phyloP scores from a whole-genome alignment of 2,329 filamentous ascomycete species.

The Sclerotiophoma versabilis region DNA sequence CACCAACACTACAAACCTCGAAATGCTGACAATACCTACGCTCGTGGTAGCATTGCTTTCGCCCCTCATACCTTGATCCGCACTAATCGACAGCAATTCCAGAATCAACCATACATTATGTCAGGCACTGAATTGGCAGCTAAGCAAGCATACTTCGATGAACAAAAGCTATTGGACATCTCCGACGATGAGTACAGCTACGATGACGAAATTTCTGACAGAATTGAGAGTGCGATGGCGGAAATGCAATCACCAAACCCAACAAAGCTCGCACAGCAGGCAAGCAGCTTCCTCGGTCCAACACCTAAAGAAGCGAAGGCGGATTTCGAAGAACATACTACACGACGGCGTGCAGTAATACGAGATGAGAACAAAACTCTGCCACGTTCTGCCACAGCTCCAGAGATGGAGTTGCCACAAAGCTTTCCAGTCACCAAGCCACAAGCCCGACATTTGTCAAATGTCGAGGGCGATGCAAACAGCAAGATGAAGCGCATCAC shows the following conservation, averaged over 20 bases:
- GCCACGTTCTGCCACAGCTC: conserved; percentile 28
- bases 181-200: conserved; percentile 37
- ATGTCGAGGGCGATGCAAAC: not conserved
- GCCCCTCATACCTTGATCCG: not conserved
- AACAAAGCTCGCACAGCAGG: conserved; percentile 19
- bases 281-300: conserved; percentile 41
- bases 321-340: conserved; percentile 34
- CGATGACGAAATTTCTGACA: conserved; percentile 25
- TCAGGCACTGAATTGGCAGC: conserved; percentile 29
- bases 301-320: conserved; percentile 40
- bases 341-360: conserved; percentile 20
- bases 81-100: not conserved
- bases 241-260: conserved; percentile 21
- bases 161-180: conserved; percentile 39
- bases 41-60: not conserved
- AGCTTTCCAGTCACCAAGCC: conserved; percentile 24
- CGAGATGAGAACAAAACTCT: conserved; percentile 17
- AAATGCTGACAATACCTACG: not conserved
- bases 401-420: conserved; percentile 20
- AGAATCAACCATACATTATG: conserved; percentile 23
- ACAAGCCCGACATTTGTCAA: conserved; percentile 2
- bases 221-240: conserved; percentile 31
- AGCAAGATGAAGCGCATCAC: conserved; percentile 30
- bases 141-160: conserved; percentile 41
- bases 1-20: conserved; percentile 6